Evolutionary conservation across 2,329 filamentous ascomycete genomes (phyloP).

Genomic region (Cryphonectria japonica): DNA sequence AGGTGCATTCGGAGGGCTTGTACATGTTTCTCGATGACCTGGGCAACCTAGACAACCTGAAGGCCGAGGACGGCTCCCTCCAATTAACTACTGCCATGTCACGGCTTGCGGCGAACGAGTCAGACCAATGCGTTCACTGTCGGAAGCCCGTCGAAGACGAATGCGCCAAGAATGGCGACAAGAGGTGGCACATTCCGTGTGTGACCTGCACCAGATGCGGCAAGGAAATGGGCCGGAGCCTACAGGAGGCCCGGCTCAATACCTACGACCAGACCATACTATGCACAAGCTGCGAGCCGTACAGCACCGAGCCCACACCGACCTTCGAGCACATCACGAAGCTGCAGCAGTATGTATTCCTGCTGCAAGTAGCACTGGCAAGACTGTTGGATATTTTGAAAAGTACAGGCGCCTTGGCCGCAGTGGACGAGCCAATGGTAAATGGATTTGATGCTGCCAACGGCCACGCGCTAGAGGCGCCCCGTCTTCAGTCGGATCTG

Average conservation of each 20-base stretch:
- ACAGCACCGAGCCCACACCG: conserved; percentile 55
- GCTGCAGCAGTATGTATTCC: conserved; percentile 91
- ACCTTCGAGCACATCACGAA: conserved; percentile 77
- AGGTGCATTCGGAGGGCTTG: conserved; percentile 72
- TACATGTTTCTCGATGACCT: conserved; percentile 84
- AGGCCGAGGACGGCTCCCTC: conserved; percentile 65
- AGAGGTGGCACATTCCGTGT: conserved; percentile 84
- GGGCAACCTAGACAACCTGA: conserved; percentile 77
- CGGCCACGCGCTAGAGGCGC: conserved; percentile 57
- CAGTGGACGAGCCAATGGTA: conserved; percentile 72
- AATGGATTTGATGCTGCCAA: conserved; percentile 69
- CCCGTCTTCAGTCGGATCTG: conserved; percentile 65
- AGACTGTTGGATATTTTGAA: conserved; percentile 85
- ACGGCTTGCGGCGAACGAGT: conserved; percentile 72
- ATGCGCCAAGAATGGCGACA: conserved; percentile 75
- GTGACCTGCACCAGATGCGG: conserved; percentile 72
- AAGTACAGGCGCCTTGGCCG: conserved; percentile 78
- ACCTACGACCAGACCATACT: conserved; percentile 69
- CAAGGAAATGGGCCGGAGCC: conserved; percentile 67
- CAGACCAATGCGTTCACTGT: conserved; percentile 83
- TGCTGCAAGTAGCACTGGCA: conserved; percentile 88
- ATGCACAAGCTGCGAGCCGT: conserved; percentile 69
- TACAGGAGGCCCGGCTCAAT: conserved; percentile 74
- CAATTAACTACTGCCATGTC: conserved; percentile 69
- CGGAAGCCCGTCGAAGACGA: conserved; percentile 92